Percentiles rank a stretch among this genome's conserved stretches.
These are phyloP conservation scores for Alternaria gansuensis DNA, from an alignment of 2,329 filamentous ascomycete species.

Conservation along the genomic window DNA sequence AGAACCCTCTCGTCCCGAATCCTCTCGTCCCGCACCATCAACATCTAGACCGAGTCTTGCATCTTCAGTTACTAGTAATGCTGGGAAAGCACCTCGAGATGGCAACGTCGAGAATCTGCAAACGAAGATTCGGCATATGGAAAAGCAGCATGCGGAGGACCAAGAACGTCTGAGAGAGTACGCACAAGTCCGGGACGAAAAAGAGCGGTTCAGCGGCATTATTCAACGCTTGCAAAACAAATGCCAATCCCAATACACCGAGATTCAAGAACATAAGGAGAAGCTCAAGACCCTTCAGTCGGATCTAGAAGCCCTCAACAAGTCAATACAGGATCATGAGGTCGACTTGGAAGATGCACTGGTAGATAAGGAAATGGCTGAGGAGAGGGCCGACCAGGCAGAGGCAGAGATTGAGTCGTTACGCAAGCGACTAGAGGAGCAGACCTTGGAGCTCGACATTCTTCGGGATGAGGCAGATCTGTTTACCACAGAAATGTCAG, in stretches of 20 bases:
- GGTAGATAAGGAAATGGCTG: conserved; percentile 93
- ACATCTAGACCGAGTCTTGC: conserved; percentile 28
- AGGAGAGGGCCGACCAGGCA: conserved; percentile 84
- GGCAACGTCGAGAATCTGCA: conserved; percentile 79
- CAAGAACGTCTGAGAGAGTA: conserved; percentile 82
- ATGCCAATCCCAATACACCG: conserved; percentile 83
- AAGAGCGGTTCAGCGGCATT: conserved; percentile 80
- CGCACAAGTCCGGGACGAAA: conserved; percentile 77
- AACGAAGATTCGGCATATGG: conserved; percentile 83
- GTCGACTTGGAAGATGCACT: conserved; percentile 84
- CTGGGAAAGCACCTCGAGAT: conserved; percentile 31
- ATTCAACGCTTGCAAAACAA: conserved; percentile 92
- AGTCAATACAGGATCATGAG: conserved; percentile 83
- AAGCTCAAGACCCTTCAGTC: conserved; percentile 78
- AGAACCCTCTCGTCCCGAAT: conserved; percentile 7
- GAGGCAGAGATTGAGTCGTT: conserved; percentile 82
- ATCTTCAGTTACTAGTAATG: conserved; percentile 27
- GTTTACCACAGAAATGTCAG: conserved; percentile 81
- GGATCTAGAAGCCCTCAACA: conserved; percentile 73
- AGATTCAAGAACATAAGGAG: conserved; percentile 78
- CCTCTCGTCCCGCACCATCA: conserved; percentile 15
- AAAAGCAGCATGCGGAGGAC: conserved; percentile 85
- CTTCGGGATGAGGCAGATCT: conserved; percentile 87
- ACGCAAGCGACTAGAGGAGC: conserved; percentile 79
- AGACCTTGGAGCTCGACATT: conserved; percentile 87